Base-by-base conservation (phyloP, 1,139 yeast species). In the Yamadazyma triangularis region DNA sequence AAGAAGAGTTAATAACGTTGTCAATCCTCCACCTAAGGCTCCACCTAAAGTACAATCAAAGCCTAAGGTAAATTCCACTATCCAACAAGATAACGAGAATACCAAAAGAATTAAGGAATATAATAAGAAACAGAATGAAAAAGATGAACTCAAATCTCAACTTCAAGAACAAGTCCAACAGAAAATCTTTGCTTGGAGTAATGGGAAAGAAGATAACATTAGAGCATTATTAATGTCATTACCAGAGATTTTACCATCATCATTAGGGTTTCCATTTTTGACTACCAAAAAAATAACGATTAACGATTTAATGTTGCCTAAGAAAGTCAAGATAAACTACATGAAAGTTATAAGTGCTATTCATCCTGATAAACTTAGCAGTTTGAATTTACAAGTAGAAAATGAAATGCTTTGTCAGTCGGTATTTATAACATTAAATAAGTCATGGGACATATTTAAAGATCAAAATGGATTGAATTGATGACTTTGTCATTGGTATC, bases 331-430 rank as follows among this genome's bases (percentile, higher is more conserved):
- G 53, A 63, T 89, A 27, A 69, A 70, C 21, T 93, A 91, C 56
- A 75, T 93, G 89, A 91, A 87, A 55, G 97, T 96, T 1, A 93
- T 88, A 25, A 80, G 95, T 21, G 77, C 81, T 44, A 87, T 93
- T 4, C 99, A 93, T 51, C 98, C 98, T 0, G 98, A 93, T 55
- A 93, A 93, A 55, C 62, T 88, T 24, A 40, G 46, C 12, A 49
- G 44, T 32, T 39, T 47, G 15, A 63, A 67, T 21, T 58, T 79
- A 7, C 57, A 61, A 19, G 62, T 77, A n/a, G 91, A 86, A 45
- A 76, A 77, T 38, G 81, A 81, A 51, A 75, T 89, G 81, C 66
- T 89, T 31, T 93, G 97, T 20, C 91, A 88, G 47, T 78, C 79
- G 8, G 93, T 91, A 0, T 93, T 93, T 50, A 83, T 88, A 27